Percentiles rank a stretch among this genome's conserved stretches.
phyloP scores from a whole-genome alignment of 169 alveolate genomes.

The Plasmodium berghei region DNA sequence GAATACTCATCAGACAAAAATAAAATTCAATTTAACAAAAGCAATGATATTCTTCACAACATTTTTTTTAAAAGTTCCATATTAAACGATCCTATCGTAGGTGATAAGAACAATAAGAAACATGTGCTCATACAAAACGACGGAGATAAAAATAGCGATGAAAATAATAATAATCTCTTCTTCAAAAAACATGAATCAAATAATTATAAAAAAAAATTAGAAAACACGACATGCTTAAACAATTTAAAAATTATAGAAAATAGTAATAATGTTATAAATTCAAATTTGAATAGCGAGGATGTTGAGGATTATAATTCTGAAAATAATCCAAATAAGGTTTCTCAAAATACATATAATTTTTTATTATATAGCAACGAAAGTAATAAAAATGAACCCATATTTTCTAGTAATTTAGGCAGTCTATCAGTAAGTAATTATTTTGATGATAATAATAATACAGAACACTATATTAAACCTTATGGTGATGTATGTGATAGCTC shows the following conservation, averaged over 20 bases:
- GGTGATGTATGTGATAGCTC: no score
- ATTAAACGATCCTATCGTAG: no score
- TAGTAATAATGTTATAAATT: slow-evolving; percentile 1
- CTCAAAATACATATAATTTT: slow-evolving; percentile 14
- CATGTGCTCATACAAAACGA: background rate
- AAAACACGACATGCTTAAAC: background rate
- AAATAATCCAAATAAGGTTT: slow-evolving; percentile 2
- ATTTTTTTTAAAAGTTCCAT: no score
- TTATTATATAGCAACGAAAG: slow-evolving; percentile 1
- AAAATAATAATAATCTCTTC: background rate
- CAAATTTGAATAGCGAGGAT: slow-evolving; percentile 11
- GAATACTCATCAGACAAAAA: background rate
- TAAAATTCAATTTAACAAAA: background rate
- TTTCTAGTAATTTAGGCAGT: background rate
- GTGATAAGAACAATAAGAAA: background rate
- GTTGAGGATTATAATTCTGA: slow-evolving; percentile 23
- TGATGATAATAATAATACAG: no score
- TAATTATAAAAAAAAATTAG: slow-evolving; percentile 11
- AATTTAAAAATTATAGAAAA: background rate
- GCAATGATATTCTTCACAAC: background rate
- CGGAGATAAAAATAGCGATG: background rate
- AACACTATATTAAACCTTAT: no score
- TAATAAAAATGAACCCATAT: background rate
- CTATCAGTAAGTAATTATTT: no score
- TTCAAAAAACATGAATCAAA: background rate